phyloP scores from a whole-genome alignment of 805 yeast genomes.

The Myxozyma geophila region DNA sequence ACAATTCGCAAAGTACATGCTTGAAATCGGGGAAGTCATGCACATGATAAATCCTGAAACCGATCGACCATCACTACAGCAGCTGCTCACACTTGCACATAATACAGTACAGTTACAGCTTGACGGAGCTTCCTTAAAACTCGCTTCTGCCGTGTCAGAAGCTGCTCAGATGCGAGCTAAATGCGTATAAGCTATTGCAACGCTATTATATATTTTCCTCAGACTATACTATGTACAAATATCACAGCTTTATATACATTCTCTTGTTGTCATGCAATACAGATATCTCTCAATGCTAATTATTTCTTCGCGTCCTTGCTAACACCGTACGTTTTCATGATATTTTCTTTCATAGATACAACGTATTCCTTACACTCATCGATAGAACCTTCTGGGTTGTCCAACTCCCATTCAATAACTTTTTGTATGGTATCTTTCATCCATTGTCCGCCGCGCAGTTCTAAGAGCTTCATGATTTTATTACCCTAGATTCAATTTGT shows the following conservation, averaged over 20 bases:
- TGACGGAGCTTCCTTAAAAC: background rate
- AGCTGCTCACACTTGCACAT: background rate
- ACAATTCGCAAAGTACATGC: background rate
- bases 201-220: no score
- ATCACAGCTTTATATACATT: background rate
- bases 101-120: background rate
- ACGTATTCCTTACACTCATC: conserved; percentile 58
- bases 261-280: background rate
- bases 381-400: conserved; percentile 60
- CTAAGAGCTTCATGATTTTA: conserved; percentile 56
- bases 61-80: background rate
- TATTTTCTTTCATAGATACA: conserved; percentile 4
- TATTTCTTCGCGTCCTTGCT: background rate
- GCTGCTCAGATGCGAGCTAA: background rate
- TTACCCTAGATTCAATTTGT: conserved; percentile 52
- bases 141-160: background rate
- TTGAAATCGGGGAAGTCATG: background rate
- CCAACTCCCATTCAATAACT: conserved; percentile 76
- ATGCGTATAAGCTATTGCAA: background rate
- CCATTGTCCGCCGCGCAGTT: conserved; percentile 86
- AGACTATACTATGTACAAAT: background rate
- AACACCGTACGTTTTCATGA: conserved; percentile 2
- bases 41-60: background rate
- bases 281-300: background rate
- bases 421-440: conserved; percentile 60